Conservation (phyloP, 305 asterid genomes). For the Withania somnifera region DNA sequence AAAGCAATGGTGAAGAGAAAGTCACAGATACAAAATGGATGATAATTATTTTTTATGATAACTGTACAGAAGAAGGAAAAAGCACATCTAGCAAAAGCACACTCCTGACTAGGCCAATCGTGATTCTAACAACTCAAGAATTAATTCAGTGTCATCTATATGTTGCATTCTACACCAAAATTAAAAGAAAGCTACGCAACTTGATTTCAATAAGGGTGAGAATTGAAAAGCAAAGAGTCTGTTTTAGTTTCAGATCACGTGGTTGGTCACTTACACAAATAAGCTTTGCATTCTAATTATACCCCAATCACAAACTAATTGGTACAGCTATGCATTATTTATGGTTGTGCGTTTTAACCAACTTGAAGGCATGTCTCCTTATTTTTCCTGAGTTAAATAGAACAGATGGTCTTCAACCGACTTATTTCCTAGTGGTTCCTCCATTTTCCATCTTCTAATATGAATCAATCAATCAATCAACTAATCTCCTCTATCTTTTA, state of each 20-base stretch:
- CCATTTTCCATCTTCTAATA: neutral
- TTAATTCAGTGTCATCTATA: neutral
- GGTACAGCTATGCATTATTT: neutral
- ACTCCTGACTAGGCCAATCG: neutral
- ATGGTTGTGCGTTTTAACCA: neutral
- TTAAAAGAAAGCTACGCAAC: neutral
- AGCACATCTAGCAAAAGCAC: neutral
- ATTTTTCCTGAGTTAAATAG: neutral
- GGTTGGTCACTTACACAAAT: neutral
- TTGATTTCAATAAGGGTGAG: neutral
- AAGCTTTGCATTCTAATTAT: neutral
- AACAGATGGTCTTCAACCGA: neutral
- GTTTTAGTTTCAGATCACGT: neutral
- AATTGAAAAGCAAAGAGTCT: neutral
- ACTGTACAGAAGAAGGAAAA: neutral
- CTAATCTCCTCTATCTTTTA: neutral
- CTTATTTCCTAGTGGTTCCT: neutral
- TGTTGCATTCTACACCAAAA: neutral
- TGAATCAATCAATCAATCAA: neutral
- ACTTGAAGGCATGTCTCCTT: neutral
- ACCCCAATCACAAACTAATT: neutral
- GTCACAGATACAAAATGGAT: neutral
- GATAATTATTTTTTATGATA: neutral
- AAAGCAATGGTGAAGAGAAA: neutral
- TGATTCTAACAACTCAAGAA: neutral